Conservation (phyloP, 768 basidiomycete species). For the Lactarius pseudohatsudake region DNA sequence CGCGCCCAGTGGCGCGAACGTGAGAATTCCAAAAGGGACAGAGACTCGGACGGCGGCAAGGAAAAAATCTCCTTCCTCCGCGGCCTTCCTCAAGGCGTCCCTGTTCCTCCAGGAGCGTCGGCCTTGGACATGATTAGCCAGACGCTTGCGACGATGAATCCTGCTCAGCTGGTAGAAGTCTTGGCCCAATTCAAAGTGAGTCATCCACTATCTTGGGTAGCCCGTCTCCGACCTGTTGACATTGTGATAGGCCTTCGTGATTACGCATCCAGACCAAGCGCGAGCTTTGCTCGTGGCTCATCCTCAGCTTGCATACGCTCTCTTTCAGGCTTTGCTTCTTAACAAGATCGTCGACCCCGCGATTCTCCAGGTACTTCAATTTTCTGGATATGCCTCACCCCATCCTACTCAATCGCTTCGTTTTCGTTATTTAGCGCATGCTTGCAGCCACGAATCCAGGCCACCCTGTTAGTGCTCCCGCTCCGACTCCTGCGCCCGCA, state of each 20-base stretch:
- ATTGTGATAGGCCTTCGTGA: constrained; percentile 75
- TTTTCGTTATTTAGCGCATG: constrained; percentile 43
- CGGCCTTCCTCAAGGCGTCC: constrained; percentile 72
- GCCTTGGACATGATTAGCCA: constrained; percentile 83
- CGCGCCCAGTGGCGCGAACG: constrained; percentile 55
- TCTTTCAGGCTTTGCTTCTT: constrained; percentile 91
- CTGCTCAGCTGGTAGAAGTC: constrained; percentile 86
- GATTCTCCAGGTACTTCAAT: constrained; percentile 64
- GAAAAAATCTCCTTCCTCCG: constrained; percentile 50
- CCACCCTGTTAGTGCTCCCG: constrained; percentile 13
- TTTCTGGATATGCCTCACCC: not conserved
- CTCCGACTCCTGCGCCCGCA: constrained; percentile 26
- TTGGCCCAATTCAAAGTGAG: constrained; percentile 97
- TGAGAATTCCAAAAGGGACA: constrained; percentile 33
- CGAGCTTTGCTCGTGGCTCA: constrained; percentile 72
- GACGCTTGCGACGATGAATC: constrained; percentile 80
- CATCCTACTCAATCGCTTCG: not conserved
- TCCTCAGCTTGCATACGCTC: constrained; percentile 93
- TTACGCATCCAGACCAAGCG: constrained; percentile 89
- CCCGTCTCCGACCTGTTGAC: not conserved
- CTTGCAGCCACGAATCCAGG: constrained; percentile 41
- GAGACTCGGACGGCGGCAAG: constrained; percentile 39
- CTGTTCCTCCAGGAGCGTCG: constrained; percentile 66
- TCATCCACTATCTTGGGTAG: not conserved
- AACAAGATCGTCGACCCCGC: constrained; percentile 92